These are phyloP conservation scores for Citrus inodora DNA, from an alignment of 345 rosid species.

Conservation along the genomic window DNA sequence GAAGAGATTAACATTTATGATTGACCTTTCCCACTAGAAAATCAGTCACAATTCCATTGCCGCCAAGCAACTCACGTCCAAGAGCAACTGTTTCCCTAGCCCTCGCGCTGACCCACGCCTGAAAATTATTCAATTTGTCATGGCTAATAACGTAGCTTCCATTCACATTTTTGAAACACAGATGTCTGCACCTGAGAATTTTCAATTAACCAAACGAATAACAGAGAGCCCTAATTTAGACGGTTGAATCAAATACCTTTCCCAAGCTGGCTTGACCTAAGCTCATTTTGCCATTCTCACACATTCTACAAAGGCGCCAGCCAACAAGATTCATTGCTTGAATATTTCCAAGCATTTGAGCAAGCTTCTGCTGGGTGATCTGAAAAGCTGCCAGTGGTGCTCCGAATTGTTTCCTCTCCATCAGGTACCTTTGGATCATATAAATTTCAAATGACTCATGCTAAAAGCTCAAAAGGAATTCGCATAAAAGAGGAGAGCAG, in stretches of 20 bases:
- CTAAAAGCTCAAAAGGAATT: neutral
- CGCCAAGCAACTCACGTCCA: conserved; percentile 93
- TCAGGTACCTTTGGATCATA: conserved; percentile 53
- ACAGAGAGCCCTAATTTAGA: neutral
- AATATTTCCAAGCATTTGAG: conserved; percentile 75
- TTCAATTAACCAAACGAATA: neutral
- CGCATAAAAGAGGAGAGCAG: neutral
- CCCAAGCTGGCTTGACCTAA: conserved; percentile 95
- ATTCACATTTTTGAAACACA: too few relatives aligned
- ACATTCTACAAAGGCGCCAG: conserved; percentile 93
- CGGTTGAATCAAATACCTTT: conserved; percentile 50
- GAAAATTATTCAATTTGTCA: conserved; percentile 5
- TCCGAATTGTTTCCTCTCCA: conserved; percentile 96
- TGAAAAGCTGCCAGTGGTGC: conserved; percentile 96
- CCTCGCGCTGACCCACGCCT: conserved; percentile 77
- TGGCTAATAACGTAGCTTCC: too few relatives aligned
- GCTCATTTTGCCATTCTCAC: conserved; percentile 82
- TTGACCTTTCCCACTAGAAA: conserved; percentile 91
- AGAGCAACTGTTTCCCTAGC: conserved; percentile 82
- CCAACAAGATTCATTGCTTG: conserved; percentile 93
- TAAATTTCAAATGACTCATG: conserved; percentile 12
- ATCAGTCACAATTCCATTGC: conserved; percentile 83
- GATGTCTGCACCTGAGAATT: neutral
- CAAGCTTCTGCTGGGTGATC: conserved; percentile 88
- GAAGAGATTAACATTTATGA: too few relatives aligned